Evolutionary conservation across 257 asterid species (phyloP).

Genomic region (Salvia rosmarinus): DNA sequence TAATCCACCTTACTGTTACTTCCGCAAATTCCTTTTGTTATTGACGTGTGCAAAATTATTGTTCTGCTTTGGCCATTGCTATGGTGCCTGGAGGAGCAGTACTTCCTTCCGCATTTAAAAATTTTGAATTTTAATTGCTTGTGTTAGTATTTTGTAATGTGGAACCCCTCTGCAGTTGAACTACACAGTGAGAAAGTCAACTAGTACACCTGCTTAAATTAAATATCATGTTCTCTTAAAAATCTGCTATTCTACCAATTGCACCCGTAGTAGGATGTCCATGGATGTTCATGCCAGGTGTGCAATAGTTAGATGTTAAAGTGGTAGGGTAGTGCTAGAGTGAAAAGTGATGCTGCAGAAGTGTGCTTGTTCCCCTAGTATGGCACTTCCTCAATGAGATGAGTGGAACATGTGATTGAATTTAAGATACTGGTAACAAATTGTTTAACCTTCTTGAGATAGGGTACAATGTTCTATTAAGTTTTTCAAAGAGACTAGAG

Average conservation of each 20-base stretch:
- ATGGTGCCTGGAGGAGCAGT: constrained; percentile 4
- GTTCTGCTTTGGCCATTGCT: not conserved
- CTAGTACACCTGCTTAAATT: not conserved
- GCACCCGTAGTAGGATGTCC: not conserved
- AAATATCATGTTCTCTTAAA: not conserved
- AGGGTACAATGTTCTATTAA: not conserved
- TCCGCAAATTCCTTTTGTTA: not conserved
- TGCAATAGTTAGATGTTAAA: not conserved
- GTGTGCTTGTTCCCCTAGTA: not conserved
- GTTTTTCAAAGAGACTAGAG: not conserved
- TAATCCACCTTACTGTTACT: not conserved
- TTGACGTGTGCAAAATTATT: not conserved
- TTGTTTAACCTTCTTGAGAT: not conserved
- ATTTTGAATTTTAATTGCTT: not conserved
- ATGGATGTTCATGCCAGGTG: not conserved
- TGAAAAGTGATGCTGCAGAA: not conserved
- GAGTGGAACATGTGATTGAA: not conserved
- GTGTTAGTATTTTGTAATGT: not conserved
- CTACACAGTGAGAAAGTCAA: not conserved
- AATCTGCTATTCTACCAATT: no score
- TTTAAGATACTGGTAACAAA: not conserved
- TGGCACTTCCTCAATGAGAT: not conserved
- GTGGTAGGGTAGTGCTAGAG: not conserved
- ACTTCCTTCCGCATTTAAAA: not conserved
- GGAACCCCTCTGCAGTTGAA: not conserved